phyloP scores from a whole-genome alignment of 768 basidiomycete genomes.

The Calocera cornea region DNA sequence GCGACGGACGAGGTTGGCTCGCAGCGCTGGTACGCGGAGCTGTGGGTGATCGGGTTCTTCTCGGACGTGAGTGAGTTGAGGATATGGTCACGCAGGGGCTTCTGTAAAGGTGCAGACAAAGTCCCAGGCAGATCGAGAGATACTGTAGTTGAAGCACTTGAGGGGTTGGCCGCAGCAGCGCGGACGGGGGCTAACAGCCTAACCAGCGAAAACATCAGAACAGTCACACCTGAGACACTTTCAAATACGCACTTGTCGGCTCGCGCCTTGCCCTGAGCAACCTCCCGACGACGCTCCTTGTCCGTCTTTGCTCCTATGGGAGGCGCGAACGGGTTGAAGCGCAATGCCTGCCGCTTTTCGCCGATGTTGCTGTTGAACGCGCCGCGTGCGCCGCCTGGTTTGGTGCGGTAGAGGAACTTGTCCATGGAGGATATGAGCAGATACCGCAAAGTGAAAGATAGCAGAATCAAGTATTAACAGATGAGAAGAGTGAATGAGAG shows the following conservation, averaged over 20 bases:
- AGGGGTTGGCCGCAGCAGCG: neutral
- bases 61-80: constrained; percentile 46
- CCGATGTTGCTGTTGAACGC: constrained; percentile 1
- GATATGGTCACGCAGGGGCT: constrained; percentile 36
- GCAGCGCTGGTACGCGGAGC: constrained; percentile 33
- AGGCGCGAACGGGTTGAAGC: constrained; percentile 1
- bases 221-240: neutral
- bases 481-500: neutral
- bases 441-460: no score
- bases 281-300: neutral
- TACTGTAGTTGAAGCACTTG: neutral
- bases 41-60: constrained; percentile 65
- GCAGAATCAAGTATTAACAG: neutral
- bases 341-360: neutral
- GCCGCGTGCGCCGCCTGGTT: neutral
- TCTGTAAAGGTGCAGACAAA: neutral
- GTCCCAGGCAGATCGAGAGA: neutral
- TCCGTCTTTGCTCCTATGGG: neutral
- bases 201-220: neutral
- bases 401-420: neutral
- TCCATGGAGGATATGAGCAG: neutral
- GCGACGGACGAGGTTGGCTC: constrained; percentile 48
- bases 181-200: constrained; percentile 1
- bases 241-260: neutral
- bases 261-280: neutral